Conservation (phyloP, 108 stramenopile species). For the Skeletonema potamos region DNA sequence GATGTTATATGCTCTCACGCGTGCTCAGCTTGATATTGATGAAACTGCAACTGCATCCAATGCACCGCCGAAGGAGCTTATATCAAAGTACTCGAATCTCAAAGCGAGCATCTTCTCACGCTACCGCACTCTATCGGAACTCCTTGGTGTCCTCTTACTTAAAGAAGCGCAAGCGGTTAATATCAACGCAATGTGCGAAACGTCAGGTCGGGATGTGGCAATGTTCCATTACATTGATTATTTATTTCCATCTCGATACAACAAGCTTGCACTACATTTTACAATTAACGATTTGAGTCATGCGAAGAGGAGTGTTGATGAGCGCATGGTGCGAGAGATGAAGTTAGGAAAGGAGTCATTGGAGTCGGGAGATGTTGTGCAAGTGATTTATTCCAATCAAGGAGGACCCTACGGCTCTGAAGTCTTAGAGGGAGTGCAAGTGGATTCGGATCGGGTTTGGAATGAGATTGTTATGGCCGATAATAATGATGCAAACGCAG, state of each 20-base stretch:
- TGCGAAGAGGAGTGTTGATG: slow-evolving; percentile 76
- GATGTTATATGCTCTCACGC: slow-evolving; percentile 62
- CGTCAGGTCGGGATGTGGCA: slow-evolving; percentile 81
- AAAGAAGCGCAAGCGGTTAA: slow-evolving; percentile 56
- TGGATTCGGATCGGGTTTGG: slow-evolving; percentile 80
- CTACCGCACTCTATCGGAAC: slow-evolving; percentile 79
- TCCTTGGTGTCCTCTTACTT: slow-evolving; percentile 71
- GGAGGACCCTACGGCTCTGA: slow-evolving; percentile 89
- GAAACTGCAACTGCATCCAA: not conserved
- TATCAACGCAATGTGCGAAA: slow-evolving; percentile 83
- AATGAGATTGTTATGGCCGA: slow-evolving; percentile 40
- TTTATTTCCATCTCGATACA: slow-evolving; percentile 72
- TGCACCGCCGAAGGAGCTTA: slow-evolving; percentile 46
- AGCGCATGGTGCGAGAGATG: slow-evolving; percentile 82
- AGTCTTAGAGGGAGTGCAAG: slow-evolving; percentile 70
- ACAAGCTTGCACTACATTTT: slow-evolving; percentile 83
- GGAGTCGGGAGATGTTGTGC: slow-evolving; percentile 41
- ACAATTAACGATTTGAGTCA: slow-evolving; percentile 72
- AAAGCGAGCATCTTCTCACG: slow-evolving; percentile 88
- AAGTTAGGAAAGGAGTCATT: slow-evolving; percentile 52
- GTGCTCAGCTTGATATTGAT: slow-evolving; percentile 29
- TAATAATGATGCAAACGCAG: slow-evolving; percentile 10
- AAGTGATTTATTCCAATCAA: slow-evolving; percentile 74
- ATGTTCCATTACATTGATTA: slow-evolving; percentile 88
- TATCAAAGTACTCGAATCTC: slow-evolving; percentile 65